Conservation (phyloP, 2,329 filamentous ascomycete species). For the Cercospora sp. region DNA sequence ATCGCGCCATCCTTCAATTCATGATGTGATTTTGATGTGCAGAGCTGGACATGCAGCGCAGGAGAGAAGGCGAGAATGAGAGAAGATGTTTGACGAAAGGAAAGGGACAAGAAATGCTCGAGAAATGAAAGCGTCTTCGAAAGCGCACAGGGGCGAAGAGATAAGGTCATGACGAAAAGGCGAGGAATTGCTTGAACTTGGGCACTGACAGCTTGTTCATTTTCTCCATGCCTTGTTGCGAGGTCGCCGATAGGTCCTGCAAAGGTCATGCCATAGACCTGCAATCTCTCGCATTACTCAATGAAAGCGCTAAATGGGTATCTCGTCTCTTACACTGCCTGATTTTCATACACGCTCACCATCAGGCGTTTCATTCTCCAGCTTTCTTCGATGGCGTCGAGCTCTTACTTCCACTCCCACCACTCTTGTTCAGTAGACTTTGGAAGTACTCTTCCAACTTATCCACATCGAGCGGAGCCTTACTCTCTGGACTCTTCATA, state of each 20-base stretch:
- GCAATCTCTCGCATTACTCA: not conserved
- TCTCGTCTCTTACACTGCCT: not conserved
- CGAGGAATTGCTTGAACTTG: not conserved
- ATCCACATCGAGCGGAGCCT: slow-evolving; percentile 53
- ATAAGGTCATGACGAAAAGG: too few species aligned
- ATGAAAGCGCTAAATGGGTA: slow-evolving; percentile 1
- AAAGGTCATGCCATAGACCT: not conserved
- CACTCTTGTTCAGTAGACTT: slow-evolving; percentile 57
- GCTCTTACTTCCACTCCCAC: slow-evolving; percentile 28
- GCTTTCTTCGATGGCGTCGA: slow-evolving; percentile 22
- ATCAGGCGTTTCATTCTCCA: not conserved
- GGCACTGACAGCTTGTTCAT: not conserved
- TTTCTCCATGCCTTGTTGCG: too few species aligned
- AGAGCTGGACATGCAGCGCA: not conserved
- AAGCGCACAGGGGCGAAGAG: too few species aligned
- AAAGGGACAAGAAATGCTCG: too few species aligned
- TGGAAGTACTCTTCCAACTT: slow-evolving; percentile 62
- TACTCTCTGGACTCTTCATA: slow-evolving; percentile 38
- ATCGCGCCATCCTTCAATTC: not conserved
- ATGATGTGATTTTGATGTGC: not conserved
- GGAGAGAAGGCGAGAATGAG: not conserved
- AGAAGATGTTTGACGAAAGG: not conserved
- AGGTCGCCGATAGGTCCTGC: too few species aligned
- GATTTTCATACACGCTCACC: not conserved
- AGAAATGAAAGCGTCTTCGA: too few species aligned